Conservation (phyloP, 108 stramenopile species). For the Skeletonema costatum region DNA sequence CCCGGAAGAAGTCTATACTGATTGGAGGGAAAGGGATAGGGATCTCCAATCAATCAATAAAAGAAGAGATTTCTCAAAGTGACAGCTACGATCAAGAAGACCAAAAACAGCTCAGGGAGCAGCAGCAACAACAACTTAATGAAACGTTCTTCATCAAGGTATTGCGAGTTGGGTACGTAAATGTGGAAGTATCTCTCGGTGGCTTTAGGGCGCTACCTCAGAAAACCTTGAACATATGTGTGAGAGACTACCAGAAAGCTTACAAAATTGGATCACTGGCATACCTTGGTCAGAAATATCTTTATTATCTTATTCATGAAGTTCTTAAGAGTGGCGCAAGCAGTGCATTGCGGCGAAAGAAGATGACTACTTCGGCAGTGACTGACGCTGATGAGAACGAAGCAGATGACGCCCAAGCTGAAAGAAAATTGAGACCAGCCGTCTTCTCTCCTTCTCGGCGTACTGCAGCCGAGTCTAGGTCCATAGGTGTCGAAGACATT, state of each 20-base stretch:
- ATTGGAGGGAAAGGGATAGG: slow-evolving; percentile 42
- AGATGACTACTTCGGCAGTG: slow-evolving; percentile 20
- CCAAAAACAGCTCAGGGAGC: background rate
- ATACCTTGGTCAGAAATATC: slow-evolving; percentile 43
- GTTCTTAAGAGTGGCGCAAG: slow-evolving; percentile 56
- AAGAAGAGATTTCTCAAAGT: slow-evolving; percentile 5
- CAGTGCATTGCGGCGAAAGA: slow-evolving; percentile 44
- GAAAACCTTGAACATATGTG: slow-evolving; percentile 33
- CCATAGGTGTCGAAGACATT: slow-evolving; percentile 1
- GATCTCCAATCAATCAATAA: background rate
- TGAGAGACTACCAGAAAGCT: slow-evolving; percentile 48
- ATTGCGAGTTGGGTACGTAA: slow-evolving; percentile 53
- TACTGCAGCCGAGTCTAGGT: background rate
- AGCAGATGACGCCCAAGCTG: background rate
- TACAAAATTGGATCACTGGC: slow-evolving; percentile 49
- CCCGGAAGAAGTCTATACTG: slow-evolving; percentile 27
- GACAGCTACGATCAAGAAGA: slow-evolving; percentile 3
- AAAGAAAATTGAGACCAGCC: slow-evolving; percentile 1
- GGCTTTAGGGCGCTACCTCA: slow-evolving; percentile 46
- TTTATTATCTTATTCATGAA: slow-evolving; percentile 50
- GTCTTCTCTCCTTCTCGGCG: background rate
- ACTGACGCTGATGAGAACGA: background rate
- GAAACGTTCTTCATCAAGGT: slow-evolving; percentile 53
- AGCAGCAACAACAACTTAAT: background rate
- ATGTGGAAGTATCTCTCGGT: slow-evolving; percentile 39